Evolutionary conservation across 306 rosid species (phyloP).

Genomic region (Urtica urens): DNA sequence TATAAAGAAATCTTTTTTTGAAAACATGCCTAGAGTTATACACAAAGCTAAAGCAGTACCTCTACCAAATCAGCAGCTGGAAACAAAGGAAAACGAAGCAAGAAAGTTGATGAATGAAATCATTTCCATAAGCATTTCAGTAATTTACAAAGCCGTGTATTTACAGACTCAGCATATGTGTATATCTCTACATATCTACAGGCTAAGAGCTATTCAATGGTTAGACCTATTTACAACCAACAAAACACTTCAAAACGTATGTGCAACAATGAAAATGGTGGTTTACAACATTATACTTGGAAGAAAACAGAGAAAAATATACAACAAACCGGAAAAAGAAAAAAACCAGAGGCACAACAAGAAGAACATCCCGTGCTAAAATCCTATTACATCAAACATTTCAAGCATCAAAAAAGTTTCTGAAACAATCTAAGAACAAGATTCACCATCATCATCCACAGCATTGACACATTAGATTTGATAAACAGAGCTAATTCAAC

Average conservation of each 20-base stretch:
- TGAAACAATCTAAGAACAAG: slow-evolving; percentile 49
- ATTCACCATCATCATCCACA: slow-evolving; percentile 50
- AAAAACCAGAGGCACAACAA: slow-evolving; percentile 30
- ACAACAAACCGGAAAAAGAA: slow-evolving; percentile 47
- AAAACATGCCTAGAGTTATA: too few species aligned
- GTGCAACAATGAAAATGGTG: slow-evolving; percentile 32
- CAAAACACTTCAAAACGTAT: too few species aligned
- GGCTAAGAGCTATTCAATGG: slow-evolving; percentile 41
- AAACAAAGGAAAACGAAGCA: not conserved
- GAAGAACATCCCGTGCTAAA: slow-evolving; percentile 62
- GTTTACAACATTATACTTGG: not conserved
- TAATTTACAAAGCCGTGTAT: slow-evolving; percentile 13
- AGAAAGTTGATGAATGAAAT: not conserved
- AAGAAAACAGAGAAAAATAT: slow-evolving; percentile 15
- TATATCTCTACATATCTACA: slow-evolving; percentile 26
- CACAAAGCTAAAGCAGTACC: too few species aligned
- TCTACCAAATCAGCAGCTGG: too few species aligned
- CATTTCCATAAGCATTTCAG: slow-evolving; percentile 23
- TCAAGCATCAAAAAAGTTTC: slow-evolving; percentile 37
- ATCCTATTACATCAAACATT: slow-evolving; percentile 64
- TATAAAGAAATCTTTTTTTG: too few species aligned
- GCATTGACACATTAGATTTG: slow-evolving; percentile 27
- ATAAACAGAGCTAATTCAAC: slow-evolving; percentile 44
- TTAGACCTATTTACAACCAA: slow-evolving; percentile 44
- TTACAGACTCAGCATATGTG: slow-evolving; percentile 24